These are phyloP conservation scores for Barnettozyma sp. DNA, from an alignment of 805 yeast genomes.

Conservation along the genomic window DNA sequence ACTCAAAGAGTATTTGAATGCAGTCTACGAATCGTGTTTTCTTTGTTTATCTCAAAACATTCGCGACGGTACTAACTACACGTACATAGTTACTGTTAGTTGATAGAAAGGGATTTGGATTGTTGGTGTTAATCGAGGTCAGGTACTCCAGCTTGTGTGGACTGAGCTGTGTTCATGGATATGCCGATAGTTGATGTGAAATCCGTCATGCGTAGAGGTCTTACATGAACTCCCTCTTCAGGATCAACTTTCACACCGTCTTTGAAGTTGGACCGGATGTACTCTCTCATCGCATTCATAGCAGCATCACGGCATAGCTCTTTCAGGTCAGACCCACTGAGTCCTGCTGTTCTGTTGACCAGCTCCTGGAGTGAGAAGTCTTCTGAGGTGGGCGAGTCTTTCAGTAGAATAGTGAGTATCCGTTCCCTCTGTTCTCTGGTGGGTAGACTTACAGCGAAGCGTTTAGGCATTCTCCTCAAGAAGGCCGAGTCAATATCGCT, in stretches of 20 bases:
- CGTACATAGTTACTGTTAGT: too few relatives aligned
- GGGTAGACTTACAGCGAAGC: slow-evolving; percentile 76
- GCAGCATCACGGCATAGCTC: slow-evolving; percentile 94
- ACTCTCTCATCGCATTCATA: slow-evolving; percentile 80
- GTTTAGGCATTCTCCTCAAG: slow-evolving; percentile 86
- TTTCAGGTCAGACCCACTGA: slow-evolving; percentile 86
- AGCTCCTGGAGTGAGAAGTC: slow-evolving; percentile 54
- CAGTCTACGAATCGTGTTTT: background rate
- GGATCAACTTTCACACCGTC: slow-evolving; percentile 29
- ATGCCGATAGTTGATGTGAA: slow-evolving; percentile 30
- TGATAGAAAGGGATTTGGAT: too few relatives aligned
- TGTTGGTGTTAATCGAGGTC: slow-evolving; percentile 2
- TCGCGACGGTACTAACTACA: too few relatives aligned
- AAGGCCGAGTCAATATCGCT: slow-evolving; percentile 90
- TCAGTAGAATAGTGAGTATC: slow-evolving; percentile 62
- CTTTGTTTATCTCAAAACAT: too few relatives aligned
- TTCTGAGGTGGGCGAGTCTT: slow-evolving; percentile 53
- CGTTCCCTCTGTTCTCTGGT: slow-evolving; percentile 55
- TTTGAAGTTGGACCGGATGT: slow-evolving; percentile 48
- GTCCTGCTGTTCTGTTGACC: slow-evolving; percentile 60
- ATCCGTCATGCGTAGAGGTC: slow-evolving; percentile 57
- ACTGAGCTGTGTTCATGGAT: slow-evolving; percentile 12
- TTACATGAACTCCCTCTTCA: slow-evolving; percentile 37
- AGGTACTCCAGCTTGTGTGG: slow-evolving; percentile 9
- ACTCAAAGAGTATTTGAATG: too few relatives aligned